Evolutionary conservation across 148 eudicot species (phyloP), one percentile per base, ranked within the genome.

Genomic region (Arbutus unedo): DNA sequence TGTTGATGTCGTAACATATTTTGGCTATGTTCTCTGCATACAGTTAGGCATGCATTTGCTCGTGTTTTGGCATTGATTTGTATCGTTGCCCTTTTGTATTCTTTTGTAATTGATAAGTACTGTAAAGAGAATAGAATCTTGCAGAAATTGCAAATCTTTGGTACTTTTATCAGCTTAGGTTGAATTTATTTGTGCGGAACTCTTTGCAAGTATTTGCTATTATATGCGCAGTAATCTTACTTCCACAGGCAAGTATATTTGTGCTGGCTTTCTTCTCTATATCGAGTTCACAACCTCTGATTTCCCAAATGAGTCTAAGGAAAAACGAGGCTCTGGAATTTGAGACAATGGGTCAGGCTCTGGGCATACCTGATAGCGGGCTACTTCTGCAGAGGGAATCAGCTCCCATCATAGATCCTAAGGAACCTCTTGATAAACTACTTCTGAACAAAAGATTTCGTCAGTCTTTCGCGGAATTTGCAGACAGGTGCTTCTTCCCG

Each of bases 211-310:
- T 51, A 74, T 74, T 47, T 82, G 48, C 75, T 83, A 23, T 85
- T 60, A 45, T 81, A 70, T 82, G 72, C 75, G 76, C 66, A 56
- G 82, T 19, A 49, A 80, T 83, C 23, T 57, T 88, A 73, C 87
- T 82, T 84, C 47, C 71, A 25, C 91, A 94, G 98, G 86, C 94
- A 66, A 90, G 96, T 86, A 62, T 91, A 82, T 89, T 93, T 85
- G 84, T 92, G 16, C 85, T 92, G 85, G 95, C 92, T 74, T 95
- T 95, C 92, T 93, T 93, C 91, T 91, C 98, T 74, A 83, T 90
- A 62, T 94, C 98, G 73, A 91, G 90, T 86, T 94, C 98, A 78
- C 98, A 91, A 85, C 98, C 98, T 43, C 88, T 94, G 59, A 83
- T 91, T 44, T 92, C 98, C 59, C 93, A 92, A 81, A 87, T 92